Evolutionary conservation across 345 rosid species (phyloP).

Genomic region (Hirschfeldia incana): DNA sequence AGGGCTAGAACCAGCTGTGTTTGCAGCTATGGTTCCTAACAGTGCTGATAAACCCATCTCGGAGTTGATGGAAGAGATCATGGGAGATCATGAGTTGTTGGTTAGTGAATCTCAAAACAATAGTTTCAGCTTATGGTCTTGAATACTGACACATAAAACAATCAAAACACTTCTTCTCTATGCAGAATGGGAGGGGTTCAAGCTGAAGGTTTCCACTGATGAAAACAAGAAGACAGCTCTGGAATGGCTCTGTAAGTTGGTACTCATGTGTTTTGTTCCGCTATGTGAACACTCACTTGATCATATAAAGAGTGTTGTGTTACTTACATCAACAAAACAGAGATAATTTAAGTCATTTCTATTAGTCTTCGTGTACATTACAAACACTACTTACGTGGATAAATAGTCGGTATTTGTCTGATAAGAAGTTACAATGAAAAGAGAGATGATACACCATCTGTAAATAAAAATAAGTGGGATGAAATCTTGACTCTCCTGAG

Average conservation of each 20-base stretch:
- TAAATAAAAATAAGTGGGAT: background rate
- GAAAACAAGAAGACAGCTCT: background rate
- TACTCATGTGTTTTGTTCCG: background rate
- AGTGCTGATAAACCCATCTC: slow-evolving; percentile 68
- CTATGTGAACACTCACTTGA: background rate
- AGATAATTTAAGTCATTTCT: background rate
- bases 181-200: slow-evolving; percentile 51
- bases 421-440: background rate
- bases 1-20: slow-evolving; percentile 73
- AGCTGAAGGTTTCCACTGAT: background rate
- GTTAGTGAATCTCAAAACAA: slow-evolving; percentile 44
- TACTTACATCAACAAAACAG: background rate
- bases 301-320: background rate
- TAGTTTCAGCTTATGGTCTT: slow-evolving; percentile 11
- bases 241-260: background rate
- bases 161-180: slow-evolving; percentile 23
- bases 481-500: background rate
- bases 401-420: background rate
- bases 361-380: background rate
- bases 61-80: slow-evolving; percentile 75
- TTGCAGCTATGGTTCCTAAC: slow-evolving; percentile 88
- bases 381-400: background rate
- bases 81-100: slow-evolving; percentile 92
- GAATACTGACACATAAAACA: slow-evolving; percentile 6
- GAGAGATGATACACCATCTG: background rate